A percentile compares a stretch with the other conserved stretches of the same genome.
phyloP scores from a whole-genome alignment of 192 early-diverging fungal species.

The Blastocladiella britannica region DNA sequence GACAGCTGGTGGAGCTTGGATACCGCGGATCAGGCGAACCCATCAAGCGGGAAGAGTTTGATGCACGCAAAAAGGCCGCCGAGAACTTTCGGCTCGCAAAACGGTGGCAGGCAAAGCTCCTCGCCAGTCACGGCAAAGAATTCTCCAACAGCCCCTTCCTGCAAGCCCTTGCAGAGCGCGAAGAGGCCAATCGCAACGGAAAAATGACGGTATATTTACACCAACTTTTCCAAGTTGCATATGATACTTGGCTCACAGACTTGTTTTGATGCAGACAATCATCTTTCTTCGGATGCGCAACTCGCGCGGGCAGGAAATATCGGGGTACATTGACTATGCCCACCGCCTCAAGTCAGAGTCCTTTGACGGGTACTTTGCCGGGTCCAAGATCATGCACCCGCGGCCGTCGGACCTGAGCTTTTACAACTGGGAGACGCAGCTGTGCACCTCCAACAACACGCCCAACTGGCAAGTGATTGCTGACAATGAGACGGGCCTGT shows the following conservation, averaged over 20 bases:
- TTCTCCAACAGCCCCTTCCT: conserved; percentile 26
- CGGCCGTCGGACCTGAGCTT: conserved; percentile 35
- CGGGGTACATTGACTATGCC: conserved; percentile 42
- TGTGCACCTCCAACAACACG: conserved; percentile 34
- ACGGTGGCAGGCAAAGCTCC: conserved; percentile 28
- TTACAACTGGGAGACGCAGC: conserved; percentile 50
- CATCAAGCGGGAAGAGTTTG: conserved; percentile 40
- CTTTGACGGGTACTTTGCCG: conserved; percentile 35
- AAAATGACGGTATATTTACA: conserved; percentile 33
- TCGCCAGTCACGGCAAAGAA: conserved; percentile 31
- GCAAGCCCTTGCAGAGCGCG: conserved; percentile 33
- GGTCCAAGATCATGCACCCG: conserved; percentile 19
- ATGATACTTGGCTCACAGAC: too few species aligned
- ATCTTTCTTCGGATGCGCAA: conserved; percentile 35
- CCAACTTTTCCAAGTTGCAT: too few species aligned
- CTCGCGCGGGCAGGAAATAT: conserved; percentile 30
- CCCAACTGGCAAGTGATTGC: conserved; percentile 47
- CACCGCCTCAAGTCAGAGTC: conserved; percentile 38
- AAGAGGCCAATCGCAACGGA: conserved; percentile 37
- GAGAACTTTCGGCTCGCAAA: conserved; percentile 39
- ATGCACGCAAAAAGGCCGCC: conserved; percentile 36
- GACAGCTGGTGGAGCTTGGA: conserved; percentile 41
- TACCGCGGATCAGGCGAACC: conserved; percentile 41
- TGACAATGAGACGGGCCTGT: conserved; percentile 38
- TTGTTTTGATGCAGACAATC: conserved; percentile 16